Conservation (phyloP, 352 stramenopile genomes). For the Salisapilia sapeloensis region DNA sequence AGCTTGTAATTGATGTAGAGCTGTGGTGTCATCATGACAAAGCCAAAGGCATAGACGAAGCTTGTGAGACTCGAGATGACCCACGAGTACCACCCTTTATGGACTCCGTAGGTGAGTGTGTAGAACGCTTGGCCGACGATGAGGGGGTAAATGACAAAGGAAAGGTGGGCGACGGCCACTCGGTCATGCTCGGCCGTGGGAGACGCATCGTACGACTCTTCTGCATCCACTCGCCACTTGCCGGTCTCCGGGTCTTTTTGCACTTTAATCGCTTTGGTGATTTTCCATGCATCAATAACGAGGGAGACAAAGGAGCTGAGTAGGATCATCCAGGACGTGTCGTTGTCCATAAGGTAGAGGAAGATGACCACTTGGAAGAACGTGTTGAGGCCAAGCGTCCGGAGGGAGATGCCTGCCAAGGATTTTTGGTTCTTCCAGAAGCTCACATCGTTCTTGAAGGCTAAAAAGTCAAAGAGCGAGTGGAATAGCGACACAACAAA, state of each 20-base stretch:
- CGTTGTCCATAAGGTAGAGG: slow-evolving; percentile 95
- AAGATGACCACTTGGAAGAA: slow-evolving; percentile 96
- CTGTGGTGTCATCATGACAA: slow-evolving; percentile 98
- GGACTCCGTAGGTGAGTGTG: slow-evolving; percentile 84
- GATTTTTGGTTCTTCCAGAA: slow-evolving; percentile 98
- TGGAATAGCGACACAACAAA: slow-evolving; percentile 92
- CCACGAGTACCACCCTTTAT: slow-evolving; percentile 97
- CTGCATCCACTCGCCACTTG: slow-evolving; percentile 64
- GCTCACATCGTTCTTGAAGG: slow-evolving; percentile 97
- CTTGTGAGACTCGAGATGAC: slow-evolving; percentile 91
- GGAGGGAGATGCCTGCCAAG: slow-evolving; percentile 88
- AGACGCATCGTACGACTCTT: slow-evolving; percentile 69
- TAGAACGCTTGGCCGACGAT: slow-evolving; percentile 91
- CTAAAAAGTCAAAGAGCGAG: slow-evolving; percentile 97
- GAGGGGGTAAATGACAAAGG: slow-evolving; percentile 69
- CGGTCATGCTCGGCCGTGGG: slow-evolving; percentile 72
- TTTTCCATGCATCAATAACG: slow-evolving; percentile 88
- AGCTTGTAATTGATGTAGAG: slow-evolving; percentile 98
- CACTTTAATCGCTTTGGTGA: slow-evolving; percentile 85
- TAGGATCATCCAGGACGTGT: slow-evolving; percentile 93
- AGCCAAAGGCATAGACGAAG: slow-evolving; percentile 98
- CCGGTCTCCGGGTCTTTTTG: slow-evolving; percentile 53
- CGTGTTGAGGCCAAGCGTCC: slow-evolving; percentile 90
- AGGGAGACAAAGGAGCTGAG: slow-evolving; percentile 61
- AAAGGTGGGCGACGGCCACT: slow-evolving; percentile 68